Percentiles rank a stretch among this genome's conserved stretches.
phyloP scores from a whole-genome alignment of 2,329 filamentous ascomycete genomes.

The Basipetospora chlamydospora region DNA sequence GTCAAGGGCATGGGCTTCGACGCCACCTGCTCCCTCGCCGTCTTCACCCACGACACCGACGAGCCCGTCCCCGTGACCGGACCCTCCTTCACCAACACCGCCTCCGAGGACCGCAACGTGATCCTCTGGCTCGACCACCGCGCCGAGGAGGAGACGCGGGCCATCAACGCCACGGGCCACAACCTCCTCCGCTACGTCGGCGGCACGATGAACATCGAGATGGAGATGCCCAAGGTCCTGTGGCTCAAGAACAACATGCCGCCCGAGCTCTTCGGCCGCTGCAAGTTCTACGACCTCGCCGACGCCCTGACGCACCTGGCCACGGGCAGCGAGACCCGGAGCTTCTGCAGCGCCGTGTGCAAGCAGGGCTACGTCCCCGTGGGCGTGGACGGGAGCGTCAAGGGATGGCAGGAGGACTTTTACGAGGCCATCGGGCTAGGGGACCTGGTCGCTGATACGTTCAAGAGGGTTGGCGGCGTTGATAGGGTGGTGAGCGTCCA shows the following conservation, averaged over 20 bases:
- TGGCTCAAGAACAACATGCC: constrained; percentile 99
- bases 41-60: constrained; percentile 69
- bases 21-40: constrained; percentile 91
- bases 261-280: constrained; percentile 71
- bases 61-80: constrained; percentile 89
- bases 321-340: constrained; percentile 79
- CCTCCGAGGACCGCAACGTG: constrained; percentile 91
- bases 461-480: constrained; percentile 86
- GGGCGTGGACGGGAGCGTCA: constrained; percentile 92
- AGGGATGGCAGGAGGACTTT: constrained; percentile 97
- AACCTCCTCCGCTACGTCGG: constrained; percentile 92
- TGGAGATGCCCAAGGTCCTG: constrained; percentile 97
- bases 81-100: constrained; percentile 91
- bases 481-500: constrained; percentile 87
- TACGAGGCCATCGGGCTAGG: constrained; percentile 72
- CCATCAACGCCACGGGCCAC: constrained; percentile 86
- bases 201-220: constrained; percentile 97
- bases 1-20: constrained; percentile 93
- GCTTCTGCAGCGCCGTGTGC: constrained; percentile 91
- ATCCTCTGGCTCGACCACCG: constrained; percentile 96
- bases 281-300: constrained; percentile 92
- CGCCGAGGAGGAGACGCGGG: constrained; percentile 75
- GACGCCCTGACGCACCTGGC: constrained; percentile 91
- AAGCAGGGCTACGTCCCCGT: constrained; percentile 95
- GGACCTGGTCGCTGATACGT: constrained; percentile 73